Conservation (phyloP, 2,329 filamentous ascomycete genomes). For the Diaporthe batatas region DNA sequence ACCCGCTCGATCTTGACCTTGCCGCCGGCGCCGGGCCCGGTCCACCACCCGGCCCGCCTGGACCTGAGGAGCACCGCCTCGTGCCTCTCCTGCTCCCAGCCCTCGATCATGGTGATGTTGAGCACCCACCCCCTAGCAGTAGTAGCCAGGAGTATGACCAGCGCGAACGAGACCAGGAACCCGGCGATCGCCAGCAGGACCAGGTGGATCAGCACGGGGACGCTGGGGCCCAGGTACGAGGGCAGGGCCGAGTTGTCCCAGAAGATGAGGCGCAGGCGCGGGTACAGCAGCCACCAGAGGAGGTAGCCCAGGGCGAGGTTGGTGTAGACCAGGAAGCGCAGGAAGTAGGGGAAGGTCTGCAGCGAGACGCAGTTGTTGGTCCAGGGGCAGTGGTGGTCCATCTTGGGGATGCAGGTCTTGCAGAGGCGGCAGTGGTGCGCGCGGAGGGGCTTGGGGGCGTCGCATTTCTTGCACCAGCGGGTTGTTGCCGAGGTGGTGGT, state of each 20-base stretch:
- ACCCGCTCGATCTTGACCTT: constrained; percentile 68
- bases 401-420: constrained; percentile 79
- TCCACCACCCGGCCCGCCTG: constrained; percentile 58
- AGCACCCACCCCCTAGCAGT: constrained; percentile 72
- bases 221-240: constrained; percentile 78
- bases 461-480: constrained; percentile 83
- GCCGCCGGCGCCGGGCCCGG: constrained; percentile 46
- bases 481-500: constrained; percentile 38
- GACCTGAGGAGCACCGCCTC: constrained; percentile 66
- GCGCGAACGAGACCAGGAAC: constrained; percentile 70
- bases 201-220: constrained; percentile 70
- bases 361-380: constrained; percentile 86
- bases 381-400: constrained; percentile 93
- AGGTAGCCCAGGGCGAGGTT: constrained; percentile 72
- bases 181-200: constrained; percentile 71
- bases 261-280: constrained; percentile 66
- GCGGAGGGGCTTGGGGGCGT: constrained; percentile 79
- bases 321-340: constrained; percentile 81
- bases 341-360: constrained; percentile 84
- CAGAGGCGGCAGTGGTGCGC: constrained; percentile 87
- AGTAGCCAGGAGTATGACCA: constrained; percentile 75
- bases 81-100: constrained; percentile 79
- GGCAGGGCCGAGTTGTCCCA: constrained; percentile 77
- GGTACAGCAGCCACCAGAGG: constrained; percentile 72
- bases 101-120: constrained; percentile 86